These are phyloP conservation scores for Amanita muscaria DNA, from an alignment of 768 basidiomycete species.

Conservation along the genomic window DNA sequence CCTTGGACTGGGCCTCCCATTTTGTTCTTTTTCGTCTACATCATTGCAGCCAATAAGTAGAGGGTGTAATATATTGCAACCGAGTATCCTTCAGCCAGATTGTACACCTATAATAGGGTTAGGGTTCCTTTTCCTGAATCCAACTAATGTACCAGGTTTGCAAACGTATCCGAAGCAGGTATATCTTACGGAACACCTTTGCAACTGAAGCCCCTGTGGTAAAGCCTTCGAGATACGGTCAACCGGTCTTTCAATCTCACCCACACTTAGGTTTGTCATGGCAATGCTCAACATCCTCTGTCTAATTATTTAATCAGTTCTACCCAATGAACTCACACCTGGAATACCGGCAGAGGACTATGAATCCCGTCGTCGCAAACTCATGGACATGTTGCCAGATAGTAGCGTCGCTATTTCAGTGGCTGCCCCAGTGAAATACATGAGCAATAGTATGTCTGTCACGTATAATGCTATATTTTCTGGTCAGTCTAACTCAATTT, in stretches of 20 bases:
- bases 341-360: constrained; percentile 78
- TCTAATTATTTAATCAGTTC: constrained; percentile 28
- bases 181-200: not conserved
- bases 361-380: constrained; percentile 51
- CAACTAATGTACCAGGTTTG: not conserved
- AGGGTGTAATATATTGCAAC: no score
- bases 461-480: constrained; percentile 7
- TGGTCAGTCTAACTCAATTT: constrained; percentile 9
- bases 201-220: constrained; percentile 11
- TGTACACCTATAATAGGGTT: constrained; percentile 6
- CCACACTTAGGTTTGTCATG: constrained; percentile 63
- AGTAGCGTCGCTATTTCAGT: constrained; percentile 68
- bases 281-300: not conserved
- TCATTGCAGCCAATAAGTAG: no score
- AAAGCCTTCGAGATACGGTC: constrained; percentile 76
- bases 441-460: constrained; percentile 60
- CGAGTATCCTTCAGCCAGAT: not conserved
- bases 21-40: no score
- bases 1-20: no score
- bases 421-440: constrained; percentile 77
- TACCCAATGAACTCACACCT: constrained; percentile 64
- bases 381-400: constrained; percentile 71
- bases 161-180: not conserved
- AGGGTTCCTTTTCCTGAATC: constrained; percentile 5
- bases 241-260: constrained; percentile 71